phyloP scores from a whole-genome alignment of 768 basidiomycete genomes.

The Serendipita indica region DNA sequence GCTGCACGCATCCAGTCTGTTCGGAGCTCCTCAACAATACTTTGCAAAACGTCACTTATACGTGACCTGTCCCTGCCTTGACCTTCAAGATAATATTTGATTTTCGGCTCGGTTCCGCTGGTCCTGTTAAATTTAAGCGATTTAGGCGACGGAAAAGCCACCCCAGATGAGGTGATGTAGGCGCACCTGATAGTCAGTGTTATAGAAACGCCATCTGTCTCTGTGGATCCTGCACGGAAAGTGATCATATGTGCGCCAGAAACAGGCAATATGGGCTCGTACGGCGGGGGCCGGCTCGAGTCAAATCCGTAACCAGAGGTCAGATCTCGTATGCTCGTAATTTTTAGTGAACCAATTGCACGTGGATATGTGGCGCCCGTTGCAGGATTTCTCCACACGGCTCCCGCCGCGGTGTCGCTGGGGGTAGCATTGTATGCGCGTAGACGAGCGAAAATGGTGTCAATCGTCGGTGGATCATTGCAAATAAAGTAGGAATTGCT shows the following conservation, averaged over 20 bases:
- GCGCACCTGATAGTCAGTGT: conserved; percentile 56
- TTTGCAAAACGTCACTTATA: conserved; percentile 36
- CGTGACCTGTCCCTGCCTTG: conserved; percentile 36
- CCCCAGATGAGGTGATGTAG: neutral
- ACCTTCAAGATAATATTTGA: conserved; percentile 85
- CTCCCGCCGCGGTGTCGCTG: conserved; percentile 15
- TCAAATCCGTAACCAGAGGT: conserved; percentile 54
- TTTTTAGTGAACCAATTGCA: conserved; percentile 41
- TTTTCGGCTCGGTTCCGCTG: conserved; percentile 86
- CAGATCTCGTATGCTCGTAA: conserved; percentile 57
- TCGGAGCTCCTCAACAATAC: conserved; percentile 46
- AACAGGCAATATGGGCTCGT: conserved; percentile 45
- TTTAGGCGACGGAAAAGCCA: neutral
- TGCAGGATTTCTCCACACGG: conserved; percentile 3
- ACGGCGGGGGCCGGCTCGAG: conserved; percentile 52
- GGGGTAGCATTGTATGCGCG: conserved; percentile 37
- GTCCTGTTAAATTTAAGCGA: conserved; percentile 33
- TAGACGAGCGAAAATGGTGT: conserved; percentile 51
- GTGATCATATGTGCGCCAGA: conserved; percentile 81
- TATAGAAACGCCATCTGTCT: conserved; percentile 31
- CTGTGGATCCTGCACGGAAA: conserved; percentile 38
- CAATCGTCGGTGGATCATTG: conserved; percentile 43
- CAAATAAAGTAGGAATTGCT: conserved; percentile 71
- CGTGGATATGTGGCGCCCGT: conserved; percentile 36
- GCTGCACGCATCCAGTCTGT: conserved; percentile 54